phyloP scores from a whole-genome alignment of 2,329 filamentous ascomycete genomes.

The Capronia epimyces region DNA sequence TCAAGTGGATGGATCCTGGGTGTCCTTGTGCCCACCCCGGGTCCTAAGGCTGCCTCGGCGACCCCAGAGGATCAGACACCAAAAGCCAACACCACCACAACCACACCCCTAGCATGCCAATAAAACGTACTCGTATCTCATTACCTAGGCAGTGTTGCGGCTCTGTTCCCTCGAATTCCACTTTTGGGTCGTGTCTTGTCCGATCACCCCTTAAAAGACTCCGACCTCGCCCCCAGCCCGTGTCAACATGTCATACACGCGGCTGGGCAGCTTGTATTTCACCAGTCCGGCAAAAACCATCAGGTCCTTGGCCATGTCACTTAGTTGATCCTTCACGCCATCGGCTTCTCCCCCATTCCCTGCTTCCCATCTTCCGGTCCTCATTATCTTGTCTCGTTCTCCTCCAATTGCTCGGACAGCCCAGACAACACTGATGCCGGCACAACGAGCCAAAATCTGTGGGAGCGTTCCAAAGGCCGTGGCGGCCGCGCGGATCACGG shows the following conservation, averaged over 20 bases:
- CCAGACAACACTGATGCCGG: slow-evolving; percentile 91
- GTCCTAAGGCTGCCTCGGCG: too few species aligned
- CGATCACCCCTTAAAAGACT: slow-evolving; percentile 33
- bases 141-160: neutral
- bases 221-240: slow-evolving; percentile 66
- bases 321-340: slow-evolving; percentile 30
- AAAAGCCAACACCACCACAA: too few species aligned
- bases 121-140: neutral
- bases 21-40: neutral
- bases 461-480: slow-evolving; percentile 74
- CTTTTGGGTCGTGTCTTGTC: neutral
- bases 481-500: slow-evolving; percentile 71
- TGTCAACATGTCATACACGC: slow-evolving; percentile 82
- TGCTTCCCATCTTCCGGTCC: slow-evolving; percentile 62
- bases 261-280: slow-evolving; percentile 79
- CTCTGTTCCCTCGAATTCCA: neutral
- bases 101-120: too few species aligned
- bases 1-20: neutral
- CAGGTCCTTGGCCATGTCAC: slow-evolving; percentile 71
- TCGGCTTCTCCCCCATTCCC: slow-evolving; percentile 54
- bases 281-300: slow-evolving; percentile 93
- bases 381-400: slow-evolving; percentile 63
- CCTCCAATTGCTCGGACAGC: slow-evolving; percentile 78
- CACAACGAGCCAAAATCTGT: slow-evolving; percentile 76
- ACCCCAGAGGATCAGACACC: too few species aligned